A percentile compares a stretch with the other conserved stretches of the same genome.
phyloP scores from a whole-genome alignment of 768 basidiomycete species.

The Xanthoconium stramineum region DNA sequence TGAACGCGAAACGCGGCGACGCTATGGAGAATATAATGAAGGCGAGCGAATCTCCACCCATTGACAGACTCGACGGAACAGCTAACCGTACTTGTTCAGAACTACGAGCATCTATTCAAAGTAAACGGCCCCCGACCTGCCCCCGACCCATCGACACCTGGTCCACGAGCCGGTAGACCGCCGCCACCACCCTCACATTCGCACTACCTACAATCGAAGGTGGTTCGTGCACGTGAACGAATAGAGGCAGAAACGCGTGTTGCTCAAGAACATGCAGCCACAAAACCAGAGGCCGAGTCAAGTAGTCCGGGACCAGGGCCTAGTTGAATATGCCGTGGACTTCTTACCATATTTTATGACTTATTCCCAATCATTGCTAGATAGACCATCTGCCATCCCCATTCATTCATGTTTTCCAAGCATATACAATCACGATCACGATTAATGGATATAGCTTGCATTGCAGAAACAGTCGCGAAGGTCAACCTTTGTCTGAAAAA shows the following conservation, averaged over 20 bases:
- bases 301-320: slow-evolving; percentile 18
- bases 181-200: slow-evolving; percentile 54
- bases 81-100: slow-evolving; percentile 42
- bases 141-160: slow-evolving; percentile 42
- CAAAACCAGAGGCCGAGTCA: slow-evolving; percentile 20
- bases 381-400: slow-evolving; percentile 24
- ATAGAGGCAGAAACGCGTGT: slow-evolving; percentile 79
- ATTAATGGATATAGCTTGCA: slow-evolving; percentile 13
- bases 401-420: slow-evolving; percentile 24
- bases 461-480: not conserved
- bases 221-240: slow-evolving; percentile 91
- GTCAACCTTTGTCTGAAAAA: not conserved
- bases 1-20: slow-evolving; percentile 81
- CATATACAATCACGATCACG: slow-evolving; percentile 12
- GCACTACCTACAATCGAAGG: slow-evolving; percentile 95
- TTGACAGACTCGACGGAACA: not conserved
- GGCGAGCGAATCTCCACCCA: slow-evolving; percentile 40
- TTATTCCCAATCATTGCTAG: slow-evolving; percentile 18
- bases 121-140: slow-evolving; percentile 74
- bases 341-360: slow-evolving; percentile 6
- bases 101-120: slow-evolving; percentile 91
- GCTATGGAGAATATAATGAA: slow-evolving; percentile 65
- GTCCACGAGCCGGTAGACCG: slow-evolving; percentile 39
- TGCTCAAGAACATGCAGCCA: slow-evolving; percentile 22
- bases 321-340: slow-evolving; percentile 16